phyloP scores from a whole-genome alignment of 1,139 yeast species.

The Suhomyces yuchorum region DNA sequence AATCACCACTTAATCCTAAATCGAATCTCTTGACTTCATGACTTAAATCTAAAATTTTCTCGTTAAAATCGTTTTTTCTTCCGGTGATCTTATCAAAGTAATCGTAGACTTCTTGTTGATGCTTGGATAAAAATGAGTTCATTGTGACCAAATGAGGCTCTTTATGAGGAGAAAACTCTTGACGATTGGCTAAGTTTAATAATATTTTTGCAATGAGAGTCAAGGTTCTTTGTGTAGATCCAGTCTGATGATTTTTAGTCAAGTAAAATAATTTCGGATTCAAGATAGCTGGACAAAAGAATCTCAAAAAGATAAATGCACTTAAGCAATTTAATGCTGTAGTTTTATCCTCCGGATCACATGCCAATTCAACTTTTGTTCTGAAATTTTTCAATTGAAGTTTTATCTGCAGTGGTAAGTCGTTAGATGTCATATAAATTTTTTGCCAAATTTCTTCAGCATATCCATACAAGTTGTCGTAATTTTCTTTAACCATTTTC shows the following conservation, averaged over 20 bases:
- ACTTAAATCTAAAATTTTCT: slow-evolving; percentile 58
- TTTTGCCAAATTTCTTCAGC: slow-evolving; percentile 71
- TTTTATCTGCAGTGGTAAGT: slow-evolving; percentile 72
- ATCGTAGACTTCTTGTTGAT: slow-evolving; percentile 58
- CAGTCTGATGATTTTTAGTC: slow-evolving; percentile 69
- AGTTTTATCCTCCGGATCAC: slow-evolving; percentile 57
- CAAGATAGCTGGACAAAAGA: slow-evolving; percentile 87
- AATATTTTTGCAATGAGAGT: slow-evolving; percentile 82
- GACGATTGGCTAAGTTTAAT: slow-evolving; percentile 77
- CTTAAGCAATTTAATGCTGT: slow-evolving; percentile 71
- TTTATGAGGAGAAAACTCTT: slow-evolving; percentile 68
- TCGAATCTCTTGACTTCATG: slow-evolving; percentile 57
- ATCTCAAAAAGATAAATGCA: slow-evolving; percentile 81
- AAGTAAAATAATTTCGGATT: slow-evolving; percentile 84
- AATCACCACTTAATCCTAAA: slow-evolving; percentile 47
- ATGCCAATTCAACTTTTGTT: slow-evolving; percentile 59
- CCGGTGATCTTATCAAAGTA: slow-evolving; percentile 77
- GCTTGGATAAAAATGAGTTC: slow-evolving; percentile 65
- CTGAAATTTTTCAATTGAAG: slow-evolving; percentile 60
- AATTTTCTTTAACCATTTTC: slow-evolving; percentile 50
- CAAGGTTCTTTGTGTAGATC: slow-evolving; percentile 71
- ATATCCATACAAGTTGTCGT: slow-evolving; percentile 53
- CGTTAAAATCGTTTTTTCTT: slow-evolving; percentile 65
- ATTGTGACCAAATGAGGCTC: slow-evolving; percentile 77
- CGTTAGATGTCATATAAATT: slow-evolving; percentile 69